These are phyloP conservation scores for Pleurotus platypus DNA, from an alignment of 768 basidiomycete genomes.

Conservation along the genomic window DNA sequence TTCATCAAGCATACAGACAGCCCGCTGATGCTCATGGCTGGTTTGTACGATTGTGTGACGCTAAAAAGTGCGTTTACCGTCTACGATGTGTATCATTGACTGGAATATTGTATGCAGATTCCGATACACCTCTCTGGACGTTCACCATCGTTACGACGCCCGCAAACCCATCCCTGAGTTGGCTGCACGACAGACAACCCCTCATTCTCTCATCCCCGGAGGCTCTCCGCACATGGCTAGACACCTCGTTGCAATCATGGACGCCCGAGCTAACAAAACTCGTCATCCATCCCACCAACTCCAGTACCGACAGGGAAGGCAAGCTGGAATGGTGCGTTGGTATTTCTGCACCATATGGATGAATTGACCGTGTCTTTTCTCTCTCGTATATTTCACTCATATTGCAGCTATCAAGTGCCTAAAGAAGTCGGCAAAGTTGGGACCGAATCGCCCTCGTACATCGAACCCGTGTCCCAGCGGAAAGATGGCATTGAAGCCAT, in stretches of 20 bases:
- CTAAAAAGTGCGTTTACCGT: slow-evolving; percentile 48
- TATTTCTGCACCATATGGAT: too few relatives aligned
- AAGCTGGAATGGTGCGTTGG: slow-evolving; percentile 30
- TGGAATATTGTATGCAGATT: slow-evolving; percentile 30
- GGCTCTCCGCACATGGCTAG: slow-evolving; percentile 74
- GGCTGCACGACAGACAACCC: slow-evolving; percentile 91
- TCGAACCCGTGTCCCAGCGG: slow-evolving; percentile 73
- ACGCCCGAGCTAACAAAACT: slow-evolving; percentile 54
- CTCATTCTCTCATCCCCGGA: slow-evolving; percentile 67
- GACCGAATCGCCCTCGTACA: slow-evolving; percentile 75
- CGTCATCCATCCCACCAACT: slow-evolving; percentile 56
- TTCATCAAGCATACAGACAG: slow-evolving; percentile 69
- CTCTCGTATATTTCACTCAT: not conserved
- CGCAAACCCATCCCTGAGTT: slow-evolving; percentile 44
- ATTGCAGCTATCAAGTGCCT: slow-evolving; percentile 76
- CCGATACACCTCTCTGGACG: slow-evolving; percentile 60
- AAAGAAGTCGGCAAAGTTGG: slow-evolving; percentile 91
- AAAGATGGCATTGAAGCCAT: slow-evolving; percentile 86
- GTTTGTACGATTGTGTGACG: slow-evolving; percentile 74
- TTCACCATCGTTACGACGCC: slow-evolving; percentile 89
- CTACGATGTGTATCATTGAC: too few relatives aligned
- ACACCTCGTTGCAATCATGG: slow-evolving; percentile 70
- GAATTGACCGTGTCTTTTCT: too few relatives aligned
- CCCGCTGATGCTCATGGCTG: slow-evolving; percentile 80
- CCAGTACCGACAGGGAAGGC: slow-evolving; percentile 45